Base-by-base conservation (phyloP, 192 early-diverging fungal species). In the Coemansia sp. region DNA sequence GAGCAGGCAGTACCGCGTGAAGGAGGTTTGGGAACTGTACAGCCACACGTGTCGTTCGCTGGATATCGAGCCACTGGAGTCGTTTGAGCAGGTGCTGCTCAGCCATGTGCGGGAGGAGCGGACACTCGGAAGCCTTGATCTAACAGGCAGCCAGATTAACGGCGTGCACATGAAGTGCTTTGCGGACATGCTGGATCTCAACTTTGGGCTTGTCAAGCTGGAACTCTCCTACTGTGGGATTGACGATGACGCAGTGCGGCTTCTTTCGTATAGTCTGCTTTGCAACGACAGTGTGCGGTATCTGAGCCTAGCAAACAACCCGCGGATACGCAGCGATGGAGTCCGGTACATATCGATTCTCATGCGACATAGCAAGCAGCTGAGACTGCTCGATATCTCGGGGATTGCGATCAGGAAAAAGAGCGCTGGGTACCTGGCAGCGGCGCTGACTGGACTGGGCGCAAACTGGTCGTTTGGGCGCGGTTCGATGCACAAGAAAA, bases 331-430 rank as follows among this genome's bases (percentile, higher is more conserved):
- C n/a, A 79, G 85, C n/a, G 84, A 85, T 45, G 92, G 92, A 43
- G 84, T 92, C 64, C 89, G 89, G 57, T 93, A 92, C 69, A 70
- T 92, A 59, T 83, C 92, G 0, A 85, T 91, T 3, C 90, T 88
- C 61, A 85, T 92, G 21, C 91, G 89, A 65, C 90, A 93, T 85
- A 87, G 89, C 45, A 84, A 81, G 42, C 70, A 85, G 39, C 77
- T 94, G 44, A 77, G 86, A 65, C 76, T 75, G 47, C 84, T 94
- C 12, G 88, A 94, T 60, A 72, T 95, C 3, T 92, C 92, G 5
- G 87, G 88, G 52, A 85, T 88, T 12, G 67, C 85, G 0, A 84
- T 93, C 42, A 91, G 92, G 59, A 89, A 91, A 68, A 89, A 89
- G 62, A 84, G 87, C 19, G 77, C 88, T 4, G 77, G 86, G 1